Conservation (phyloP, 192 early-diverging fungal genomes). For the Mortierella antarctica region DNA sequence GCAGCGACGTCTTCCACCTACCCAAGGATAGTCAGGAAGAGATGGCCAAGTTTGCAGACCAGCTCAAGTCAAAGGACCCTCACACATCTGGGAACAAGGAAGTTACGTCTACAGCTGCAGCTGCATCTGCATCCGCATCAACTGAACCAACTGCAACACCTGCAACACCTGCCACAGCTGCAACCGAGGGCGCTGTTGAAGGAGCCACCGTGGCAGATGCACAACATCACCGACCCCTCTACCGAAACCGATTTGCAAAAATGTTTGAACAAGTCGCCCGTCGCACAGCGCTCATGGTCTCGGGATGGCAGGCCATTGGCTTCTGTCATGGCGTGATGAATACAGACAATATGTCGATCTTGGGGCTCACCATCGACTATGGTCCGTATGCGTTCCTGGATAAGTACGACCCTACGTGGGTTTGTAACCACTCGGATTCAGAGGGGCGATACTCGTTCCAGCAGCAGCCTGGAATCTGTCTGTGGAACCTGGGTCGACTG, state of each 20-base stretch:
- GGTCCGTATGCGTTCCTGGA: constrained; percentile 91
- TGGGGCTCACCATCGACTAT: constrained; percentile 88
- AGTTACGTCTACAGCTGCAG: too few relatives aligned
- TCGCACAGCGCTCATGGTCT: constrained; percentile 78
- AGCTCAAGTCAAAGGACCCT: not conserved
- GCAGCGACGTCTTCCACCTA: constrained; percentile 65
- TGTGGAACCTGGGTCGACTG: constrained; percentile 85
- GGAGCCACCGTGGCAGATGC: not conserved
- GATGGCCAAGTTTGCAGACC: constrained; percentile 14
- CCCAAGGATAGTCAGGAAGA: constrained; percentile 34
- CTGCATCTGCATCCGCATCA: not conserved
- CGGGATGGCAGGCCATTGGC: constrained; percentile 82
- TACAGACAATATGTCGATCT: constrained; percentile 91
- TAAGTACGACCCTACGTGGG: constrained; percentile 79
- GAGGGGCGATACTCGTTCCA: constrained; percentile 80
- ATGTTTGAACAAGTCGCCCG: constrained; percentile 68
- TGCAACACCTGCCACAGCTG: not conserved
- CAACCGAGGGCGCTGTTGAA: constrained; percentile 1
- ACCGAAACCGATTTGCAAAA: constrained; percentile 65
- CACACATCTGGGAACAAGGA: not conserved
- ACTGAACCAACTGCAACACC: not conserved
- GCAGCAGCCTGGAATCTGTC: constrained; percentile 81
- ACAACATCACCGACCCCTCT: constrained; percentile 5
- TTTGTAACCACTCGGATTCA: constrained; percentile 85
- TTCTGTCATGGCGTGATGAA: constrained; percentile 93